phyloP scores from a whole-genome alignment of 2,329 filamentous ascomycete genomes.

The Pseudonectria foliicola region DNA sequence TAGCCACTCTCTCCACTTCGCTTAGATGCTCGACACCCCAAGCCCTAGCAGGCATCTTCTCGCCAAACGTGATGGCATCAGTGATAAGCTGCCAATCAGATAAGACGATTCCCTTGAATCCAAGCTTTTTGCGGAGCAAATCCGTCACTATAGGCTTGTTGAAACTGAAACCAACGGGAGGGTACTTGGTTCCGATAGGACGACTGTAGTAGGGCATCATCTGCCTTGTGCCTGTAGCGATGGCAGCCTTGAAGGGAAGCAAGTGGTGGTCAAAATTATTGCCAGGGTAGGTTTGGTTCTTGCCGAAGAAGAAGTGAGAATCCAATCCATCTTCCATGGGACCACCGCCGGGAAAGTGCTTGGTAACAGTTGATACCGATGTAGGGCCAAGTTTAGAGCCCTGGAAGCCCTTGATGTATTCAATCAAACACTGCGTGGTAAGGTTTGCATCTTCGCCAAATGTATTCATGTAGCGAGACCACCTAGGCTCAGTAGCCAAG shows the following conservation, averaged over 20 bases:
- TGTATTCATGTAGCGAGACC: slow-evolving; percentile 38
- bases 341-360: slow-evolving; percentile 47
- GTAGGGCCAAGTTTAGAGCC: slow-evolving; percentile 34
- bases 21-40: slow-evolving; percentile 42
- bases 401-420: slow-evolving; percentile 42
- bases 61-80: slow-evolving; percentile 32
- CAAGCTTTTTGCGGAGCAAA: slow-evolving; percentile 37
- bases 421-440: slow-evolving; percentile 29
- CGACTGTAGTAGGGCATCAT: slow-evolving; percentile 47
- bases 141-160: slow-evolving; percentile 43
- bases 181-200: slow-evolving; percentile 37
- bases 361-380: slow-evolving; percentile 42
- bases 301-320: slow-evolving; percentile 45
- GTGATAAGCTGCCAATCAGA: slow-evolving; percentile 47
- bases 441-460: slow-evolving; percentile 43
- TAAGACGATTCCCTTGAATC: slow-evolving; percentile 41
- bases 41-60: slow-evolving; percentile 39
- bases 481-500: slow-evolving; percentile 43
- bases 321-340: slow-evolving; percentile 43
- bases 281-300: slow-evolving; percentile 44
- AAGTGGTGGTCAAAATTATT: slow-evolving; percentile 43
- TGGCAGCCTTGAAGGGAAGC: slow-evolving; percentile 42
- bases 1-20: slow-evolving; percentile 34
- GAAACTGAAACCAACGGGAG: slow-evolving; percentile 41
- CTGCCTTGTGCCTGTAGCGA: slow-evolving; percentile 40